Base-by-base conservation (phyloP, 2,329 filamentous ascomycete species). In the Beauveria scarabaeidicola region DNA sequence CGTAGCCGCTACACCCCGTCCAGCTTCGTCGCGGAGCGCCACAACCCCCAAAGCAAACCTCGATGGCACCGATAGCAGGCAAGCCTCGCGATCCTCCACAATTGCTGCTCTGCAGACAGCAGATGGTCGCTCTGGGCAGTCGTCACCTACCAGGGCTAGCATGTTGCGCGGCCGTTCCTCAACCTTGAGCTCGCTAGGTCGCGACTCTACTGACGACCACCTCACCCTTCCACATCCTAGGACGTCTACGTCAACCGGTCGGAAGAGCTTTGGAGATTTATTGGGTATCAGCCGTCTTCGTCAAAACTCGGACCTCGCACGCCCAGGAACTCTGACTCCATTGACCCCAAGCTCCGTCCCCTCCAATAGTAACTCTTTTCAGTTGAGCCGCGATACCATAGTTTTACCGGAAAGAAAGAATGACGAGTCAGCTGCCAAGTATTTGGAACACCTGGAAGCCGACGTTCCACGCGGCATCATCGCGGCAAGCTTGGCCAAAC, bases 181-280 rank as follows among this genome's bases (percentile, higher is more conserved):
- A 5, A 97, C 94, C 0, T 82, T 96, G 76, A 92, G 89, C 67
- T 97, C 93, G 1, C 73, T 93, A 47, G 85, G 87, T 19, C 85
- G 88, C 63, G 81, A 83, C 58, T 90, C 87, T 1, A 85, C 86
- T 58, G 89, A 91, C 62, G 84, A 88, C 38, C 84, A 86, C 58
- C 80, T 88, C 5, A 78, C 84, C 7, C 85, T 87, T 3, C 85
- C 86, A 4, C 82, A 83, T 25, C 73, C 85, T n/a, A 81, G 91
- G 55, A 92, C 85, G 6, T 96, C 92, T 1, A 90, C 88, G 1
- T 96, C 91, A 0, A 93, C 88, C n/a, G 91, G 92, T 5, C 84
- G 94, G 58, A 94, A 92, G 73, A 97, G 93, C 73, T 91, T 99
- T 66, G 91, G 92, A 57, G 94, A 96, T 65, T 77, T 97, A 21